A percentile compares a stretch with the other conserved stretches of the same genome.
Conservation (phyloP, 495 filamentous ascomycete species). For the Lasiosphaeriaceae sp. region DNA sequence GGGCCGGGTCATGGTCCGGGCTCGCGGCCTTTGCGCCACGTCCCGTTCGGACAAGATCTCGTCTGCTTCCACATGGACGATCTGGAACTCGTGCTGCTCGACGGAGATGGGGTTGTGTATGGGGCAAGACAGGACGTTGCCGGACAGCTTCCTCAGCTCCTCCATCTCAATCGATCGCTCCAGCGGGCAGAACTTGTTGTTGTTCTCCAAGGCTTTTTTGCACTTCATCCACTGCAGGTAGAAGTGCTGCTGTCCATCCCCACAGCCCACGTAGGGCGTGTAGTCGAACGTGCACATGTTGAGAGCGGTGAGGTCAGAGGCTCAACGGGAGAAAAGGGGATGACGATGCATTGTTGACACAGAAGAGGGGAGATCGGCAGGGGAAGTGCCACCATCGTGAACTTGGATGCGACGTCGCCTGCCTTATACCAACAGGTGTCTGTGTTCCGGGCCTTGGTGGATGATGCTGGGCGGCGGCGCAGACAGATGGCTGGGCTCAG, state of each 20-base stretch:
- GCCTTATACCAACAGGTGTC: too few species aligned
- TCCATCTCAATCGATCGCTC: slow-evolving; percentile 18
- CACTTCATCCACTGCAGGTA: slow-evolving; percentile 34
- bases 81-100: slow-evolving; percentile 21
- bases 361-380: too few species aligned
- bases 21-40: neutral
- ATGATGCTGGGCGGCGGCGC: too few species aligned
- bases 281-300: slow-evolving; percentile 31
- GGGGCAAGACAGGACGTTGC: slow-evolving; percentile 25
- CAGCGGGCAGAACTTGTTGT: slow-evolving; percentile 20
- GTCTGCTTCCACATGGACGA: neutral
- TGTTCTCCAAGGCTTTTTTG: slow-evolving; percentile 19
- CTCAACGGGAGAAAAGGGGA: neutral
- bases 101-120: slow-evolving; percentile 27
- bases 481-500: too few species aligned
- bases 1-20: neutral
- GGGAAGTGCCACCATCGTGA: too few species aligned
- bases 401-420: too few species aligned
- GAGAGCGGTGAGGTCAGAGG: neutral
- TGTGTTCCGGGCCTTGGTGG: too few species aligned
- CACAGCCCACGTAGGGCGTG: slow-evolving; percentile 28
- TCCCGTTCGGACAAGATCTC: neutral
- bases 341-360: too few species aligned
- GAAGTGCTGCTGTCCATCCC: slow-evolving; percentile 22
- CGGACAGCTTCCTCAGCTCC: slow-evolving; percentile 21